Percentiles rank a stretch among this genome's conserved stretches.
These are phyloP conservation scores for Solanum ossicruentum DNA, from an alignment of 257 asterid species.

Conservation along the genomic window DNA sequence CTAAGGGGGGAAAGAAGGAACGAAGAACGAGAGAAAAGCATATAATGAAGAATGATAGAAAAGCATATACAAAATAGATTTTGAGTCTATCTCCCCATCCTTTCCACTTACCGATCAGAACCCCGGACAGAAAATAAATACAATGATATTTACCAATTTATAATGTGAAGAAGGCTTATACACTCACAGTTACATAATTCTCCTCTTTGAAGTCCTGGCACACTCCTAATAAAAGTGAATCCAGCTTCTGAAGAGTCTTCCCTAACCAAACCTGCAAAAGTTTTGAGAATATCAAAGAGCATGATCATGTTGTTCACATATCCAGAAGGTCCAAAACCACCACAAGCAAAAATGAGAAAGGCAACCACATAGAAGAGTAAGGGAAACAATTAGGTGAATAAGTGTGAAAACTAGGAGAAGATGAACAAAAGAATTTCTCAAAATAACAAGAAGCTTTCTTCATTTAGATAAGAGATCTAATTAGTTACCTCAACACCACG, in stretches of 20 bases:
- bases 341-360: neutral
- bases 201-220: conserved; percentile 89
- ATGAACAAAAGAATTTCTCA: neutral
- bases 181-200: conserved; percentile 76
- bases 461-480: neutral
- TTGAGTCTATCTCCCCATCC: neutral
- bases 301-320: neutral
- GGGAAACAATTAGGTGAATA: neutral
- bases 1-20: neutral
- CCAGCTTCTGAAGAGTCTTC: conserved; percentile 91
- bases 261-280: conserved; percentile 87
- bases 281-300: neutral
- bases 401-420: neutral
- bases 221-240: conserved; percentile 75
- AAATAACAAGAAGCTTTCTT: neutral
- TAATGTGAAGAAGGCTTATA: conserved; percentile 6
- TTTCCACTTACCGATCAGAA: neutral
- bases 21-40: neutral
- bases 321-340: neutral
- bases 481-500: conserved; percentile 74
- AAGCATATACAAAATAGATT: neutral
- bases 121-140: neutral
- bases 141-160: neutral
- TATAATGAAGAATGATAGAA: neutral
- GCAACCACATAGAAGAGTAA: neutral